Conservation (phyloP, 1,284 basidiomycete genomes). For the Tremellales sp. region DNA sequence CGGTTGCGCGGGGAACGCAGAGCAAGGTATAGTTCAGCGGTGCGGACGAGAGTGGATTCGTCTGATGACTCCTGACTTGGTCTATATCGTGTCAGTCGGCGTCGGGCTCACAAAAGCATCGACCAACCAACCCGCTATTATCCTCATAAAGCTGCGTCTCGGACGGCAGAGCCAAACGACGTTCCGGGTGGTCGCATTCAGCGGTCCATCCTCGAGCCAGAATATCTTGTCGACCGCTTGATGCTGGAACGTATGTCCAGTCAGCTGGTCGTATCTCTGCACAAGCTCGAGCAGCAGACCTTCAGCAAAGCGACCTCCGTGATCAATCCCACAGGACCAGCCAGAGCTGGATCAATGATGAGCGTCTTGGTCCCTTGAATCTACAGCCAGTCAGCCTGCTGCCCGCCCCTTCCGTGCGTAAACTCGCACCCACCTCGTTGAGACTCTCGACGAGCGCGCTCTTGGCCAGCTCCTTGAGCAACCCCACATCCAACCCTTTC, state of each 20-base stretch:
- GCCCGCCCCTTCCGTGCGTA: background rate
- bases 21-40: constrained; percentile 72
- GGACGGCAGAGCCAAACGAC: constrained; percentile 93
- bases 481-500: constrained; percentile 58
- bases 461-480: constrained; percentile 71
- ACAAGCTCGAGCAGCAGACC: constrained; percentile 51
- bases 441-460: constrained; percentile 73
- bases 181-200: constrained; percentile 78
- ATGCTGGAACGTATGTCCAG: constrained; percentile 56
- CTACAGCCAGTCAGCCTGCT: constrained; percentile 48
- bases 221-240: constrained; percentile 99
- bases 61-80: constrained; percentile 73
- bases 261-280: background rate
- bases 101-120: background rate
- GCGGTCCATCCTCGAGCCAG: constrained; percentile 87
- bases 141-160: constrained; percentile 75
- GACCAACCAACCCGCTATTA: constrained; percentile 73
- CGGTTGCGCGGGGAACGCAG: constrained; percentile 81
- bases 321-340: constrained; percentile 87
- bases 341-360: constrained; percentile 79
- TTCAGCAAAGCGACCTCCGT: constrained; percentile 89
- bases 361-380: constrained; percentile 94
- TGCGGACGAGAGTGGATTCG: constrained; percentile 52
- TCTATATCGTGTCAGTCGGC: constrained; percentile 53
- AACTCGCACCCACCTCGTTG: constrained; percentile 62